Conservation (phyloP, 2,329 filamentous ascomycete species). For the Cercospora sp. region DNA sequence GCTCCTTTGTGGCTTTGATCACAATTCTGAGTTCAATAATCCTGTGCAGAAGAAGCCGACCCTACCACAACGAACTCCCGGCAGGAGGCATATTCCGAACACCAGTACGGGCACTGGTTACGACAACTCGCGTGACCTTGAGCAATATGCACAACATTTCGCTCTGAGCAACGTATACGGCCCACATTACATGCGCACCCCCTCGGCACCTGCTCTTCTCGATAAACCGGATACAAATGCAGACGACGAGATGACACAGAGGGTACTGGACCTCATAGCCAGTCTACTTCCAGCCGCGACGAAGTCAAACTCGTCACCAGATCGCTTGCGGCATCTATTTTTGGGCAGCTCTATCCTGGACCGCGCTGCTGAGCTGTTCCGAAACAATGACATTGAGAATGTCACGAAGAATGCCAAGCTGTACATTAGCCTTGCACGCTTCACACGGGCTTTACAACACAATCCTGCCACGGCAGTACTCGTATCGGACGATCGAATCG, state of each 20-base stretch:
- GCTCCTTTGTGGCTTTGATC: conserved; percentile 42
- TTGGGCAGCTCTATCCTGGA: conserved; percentile 41
- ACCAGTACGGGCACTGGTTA: conserved; percentile 7
- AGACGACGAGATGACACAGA: conserved; percentile 26
- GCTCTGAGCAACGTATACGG: not conserved
- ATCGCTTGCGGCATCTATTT: conserved; percentile 38
- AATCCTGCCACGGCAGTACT: conserved; percentile 38
- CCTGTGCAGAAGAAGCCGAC: conserved; percentile 10
- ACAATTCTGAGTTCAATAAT: conserved; percentile 22
- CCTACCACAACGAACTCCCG: not conserved
- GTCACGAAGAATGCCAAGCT: conserved; percentile 37
- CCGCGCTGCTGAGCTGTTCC: conserved; percentile 42
- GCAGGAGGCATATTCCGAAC: not conserved
- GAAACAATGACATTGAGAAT: conserved; percentile 46
- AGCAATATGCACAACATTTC: not conserved
- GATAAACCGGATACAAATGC: not conserved
- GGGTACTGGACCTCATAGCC: conserved; percentile 20
- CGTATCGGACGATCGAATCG: conserved; percentile 39
- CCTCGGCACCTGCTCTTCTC: not conserved
- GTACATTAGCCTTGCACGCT: conserved; percentile 44
- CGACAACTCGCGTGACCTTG: not conserved
- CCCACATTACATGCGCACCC: not conserved
- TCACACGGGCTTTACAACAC: conserved; percentile 41
- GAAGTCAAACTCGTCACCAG: conserved; percentile 32
- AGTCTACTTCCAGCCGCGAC: conserved; percentile 32